Conservation (phyloP, 2,329 filamentous ascomycete species). For the Trichoderma simmonsii region DNA sequence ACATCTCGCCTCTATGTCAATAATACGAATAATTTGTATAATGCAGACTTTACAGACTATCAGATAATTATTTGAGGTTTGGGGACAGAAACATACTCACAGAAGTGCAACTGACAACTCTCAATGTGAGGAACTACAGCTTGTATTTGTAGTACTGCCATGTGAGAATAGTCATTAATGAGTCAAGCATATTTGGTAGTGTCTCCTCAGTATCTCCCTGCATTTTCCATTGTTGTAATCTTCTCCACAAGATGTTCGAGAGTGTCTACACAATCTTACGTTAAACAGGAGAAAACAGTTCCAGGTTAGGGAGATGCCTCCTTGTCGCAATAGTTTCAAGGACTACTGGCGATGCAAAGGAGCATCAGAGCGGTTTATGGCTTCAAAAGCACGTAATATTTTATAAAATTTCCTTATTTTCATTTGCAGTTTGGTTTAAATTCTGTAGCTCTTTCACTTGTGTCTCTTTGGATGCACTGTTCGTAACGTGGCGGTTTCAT, state of each 20-base stretch:
- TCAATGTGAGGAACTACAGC: neutral
- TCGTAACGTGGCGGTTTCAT: neutral
- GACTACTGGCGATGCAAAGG: neutral
- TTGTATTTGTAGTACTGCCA: neutral
- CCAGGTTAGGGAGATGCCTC: neutral
- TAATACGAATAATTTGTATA: neutral
- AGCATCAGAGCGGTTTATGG: neutral
- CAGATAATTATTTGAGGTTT: neutral
- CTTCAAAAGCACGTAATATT: neutral
- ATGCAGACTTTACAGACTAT: neutral
- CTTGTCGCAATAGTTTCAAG: neutral
- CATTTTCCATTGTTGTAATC: neutral
- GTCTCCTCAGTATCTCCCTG: neutral
- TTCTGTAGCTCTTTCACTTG: neutral
- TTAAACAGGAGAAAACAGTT: neutral
- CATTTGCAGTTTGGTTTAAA: neutral
- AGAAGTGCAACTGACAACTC: neutral
- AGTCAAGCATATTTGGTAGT: neutral
- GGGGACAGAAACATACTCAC: neutral
- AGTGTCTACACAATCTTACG: neutral
- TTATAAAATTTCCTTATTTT: neutral
- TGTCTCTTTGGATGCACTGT: neutral
- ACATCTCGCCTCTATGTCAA: neutral
- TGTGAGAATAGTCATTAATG: neutral
- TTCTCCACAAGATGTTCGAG: neutral